These are phyloP conservation scores for Penicillium angulare DNA, from an alignment of 495 filamentous ascomycete species.

Conservation along the genomic window DNA sequence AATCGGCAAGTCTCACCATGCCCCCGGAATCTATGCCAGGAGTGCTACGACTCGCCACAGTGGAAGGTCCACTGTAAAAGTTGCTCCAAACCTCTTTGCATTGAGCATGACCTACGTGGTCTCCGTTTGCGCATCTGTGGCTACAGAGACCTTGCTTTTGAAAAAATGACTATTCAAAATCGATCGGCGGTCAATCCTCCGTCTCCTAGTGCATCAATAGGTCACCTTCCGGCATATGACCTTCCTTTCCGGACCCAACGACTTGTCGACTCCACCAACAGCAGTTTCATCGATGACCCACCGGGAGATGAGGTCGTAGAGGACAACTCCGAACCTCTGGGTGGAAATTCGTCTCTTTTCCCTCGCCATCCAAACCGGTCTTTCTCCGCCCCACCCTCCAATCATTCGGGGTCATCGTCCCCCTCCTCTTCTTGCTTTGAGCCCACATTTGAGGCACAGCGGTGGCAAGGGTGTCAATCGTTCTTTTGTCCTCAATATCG, in stretches of 20 bases:
- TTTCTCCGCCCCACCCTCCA: constrained; percentile 40
- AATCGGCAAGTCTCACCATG: constrained; percentile 49
- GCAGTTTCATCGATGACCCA: constrained; percentile 41
- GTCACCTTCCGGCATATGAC: constrained; percentile 16
- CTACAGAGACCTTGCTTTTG: constrained; percentile 54
- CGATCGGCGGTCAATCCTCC: constrained; percentile 14
- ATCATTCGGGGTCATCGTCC: constrained; percentile 41
- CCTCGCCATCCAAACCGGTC: constrained; percentile 24
- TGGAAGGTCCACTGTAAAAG: constrained; percentile 60
- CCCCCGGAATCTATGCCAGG: constrained; percentile 59
- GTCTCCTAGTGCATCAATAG: constrained; percentile 7
- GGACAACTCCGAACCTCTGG: constrained; percentile 18
- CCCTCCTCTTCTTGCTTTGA: constrained; percentile 42
- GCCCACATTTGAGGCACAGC: constrained; percentile 32
- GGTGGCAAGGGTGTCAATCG: constrained; percentile 58
- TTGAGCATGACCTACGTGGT: constrained; percentile 61
- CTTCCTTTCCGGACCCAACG: constrained; percentile 37
- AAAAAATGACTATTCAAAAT: constrained; percentile 45
- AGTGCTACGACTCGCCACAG: constrained; percentile 55
- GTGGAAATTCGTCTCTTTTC: constrained; percentile 15
- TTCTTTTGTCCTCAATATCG: constrained; percentile 56
- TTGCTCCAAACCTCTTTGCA: constrained; percentile 58
- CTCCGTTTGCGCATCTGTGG: constrained; percentile 60
- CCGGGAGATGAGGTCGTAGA: constrained; percentile 26
- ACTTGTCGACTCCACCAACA: constrained; percentile 35